Evolutionary conservation across 148 eudicot genomes (phyloP).

Genomic region (Talinum fruticosum): DNA sequence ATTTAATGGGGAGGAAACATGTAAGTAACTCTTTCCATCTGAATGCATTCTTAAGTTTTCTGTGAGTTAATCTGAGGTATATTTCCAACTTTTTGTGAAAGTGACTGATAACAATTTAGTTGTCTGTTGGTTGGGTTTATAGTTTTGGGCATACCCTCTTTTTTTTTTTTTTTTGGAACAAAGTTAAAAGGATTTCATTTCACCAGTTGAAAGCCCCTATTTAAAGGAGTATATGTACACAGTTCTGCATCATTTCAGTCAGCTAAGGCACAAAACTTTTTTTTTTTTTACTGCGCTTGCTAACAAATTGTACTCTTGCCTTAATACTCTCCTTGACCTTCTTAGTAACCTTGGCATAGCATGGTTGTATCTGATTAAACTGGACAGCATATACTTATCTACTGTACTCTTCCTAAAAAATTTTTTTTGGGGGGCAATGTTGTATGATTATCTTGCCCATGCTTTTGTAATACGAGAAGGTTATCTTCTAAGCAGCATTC

Average conservation of each 20-base stretch:
- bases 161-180: neutral
- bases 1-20: slow-evolving; percentile 37
- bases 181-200: no score
- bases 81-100: neutral
- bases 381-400: no score
- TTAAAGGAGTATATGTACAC: no score
- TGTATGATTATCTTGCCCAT: neutral
- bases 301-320: no score
- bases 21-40: slow-evolving; percentile 33
- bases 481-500: neutral
- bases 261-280: no score
- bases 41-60: neutral
- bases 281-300: no score
- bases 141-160: neutral
- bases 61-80: neutral
- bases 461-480: neutral
- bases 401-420: no score
- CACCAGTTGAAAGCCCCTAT: no score
- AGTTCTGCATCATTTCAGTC: no score
- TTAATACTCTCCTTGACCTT: no score
- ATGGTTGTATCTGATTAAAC: no score
- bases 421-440: neutral
- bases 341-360: no score
- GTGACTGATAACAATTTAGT: neutral
- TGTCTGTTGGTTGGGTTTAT: neutral